phyloP scores from a whole-genome alignment of 1,284 basidiomycete species.

The Tylopilus microsporus region DNA sequence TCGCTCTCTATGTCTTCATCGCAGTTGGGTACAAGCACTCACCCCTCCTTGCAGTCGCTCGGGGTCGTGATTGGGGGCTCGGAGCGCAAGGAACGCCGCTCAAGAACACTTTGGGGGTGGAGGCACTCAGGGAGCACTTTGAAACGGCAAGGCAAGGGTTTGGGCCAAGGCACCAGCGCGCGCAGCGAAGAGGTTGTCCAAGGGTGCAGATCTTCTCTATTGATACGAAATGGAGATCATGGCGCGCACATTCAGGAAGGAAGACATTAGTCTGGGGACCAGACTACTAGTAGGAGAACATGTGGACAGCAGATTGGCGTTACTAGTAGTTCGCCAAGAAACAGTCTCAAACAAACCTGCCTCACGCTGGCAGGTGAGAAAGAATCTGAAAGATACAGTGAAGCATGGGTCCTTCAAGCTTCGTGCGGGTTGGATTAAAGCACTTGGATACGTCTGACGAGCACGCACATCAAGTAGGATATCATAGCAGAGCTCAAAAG shows the following conservation, averaged over 20 bases:
- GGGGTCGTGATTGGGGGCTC: conserved; percentile 26
- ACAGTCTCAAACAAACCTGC: background rate
- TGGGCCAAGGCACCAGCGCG: background rate
- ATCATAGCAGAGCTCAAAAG: conserved; percentile 20
- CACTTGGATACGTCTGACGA: conserved; percentile 5
- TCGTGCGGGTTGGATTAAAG: conserved; percentile 14
- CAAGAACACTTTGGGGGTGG: conserved; percentile 19
- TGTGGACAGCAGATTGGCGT: no score
- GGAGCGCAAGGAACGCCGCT: conserved; percentile 22
- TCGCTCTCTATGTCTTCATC: conserved; percentile 15
- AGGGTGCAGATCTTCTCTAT: background rate
- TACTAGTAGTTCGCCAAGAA: background rate
- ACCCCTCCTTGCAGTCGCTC: conserved; percentile 18
- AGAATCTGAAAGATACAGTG: background rate
- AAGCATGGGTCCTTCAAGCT: conserved; percentile 19
- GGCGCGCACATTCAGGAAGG: background rate
- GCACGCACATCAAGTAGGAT: conserved; percentile 18
- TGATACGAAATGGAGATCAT: background rate
- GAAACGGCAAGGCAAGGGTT: conserved; percentile 9
- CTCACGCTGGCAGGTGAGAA: conserved; percentile 1
- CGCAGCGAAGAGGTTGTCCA: background rate
- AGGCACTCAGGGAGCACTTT: conserved; percentile 12
- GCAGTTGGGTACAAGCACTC: conserved; percentile 17
- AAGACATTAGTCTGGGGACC: no score
- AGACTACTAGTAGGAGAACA: no score